Evolutionary conservation across 177 flowering plant genomes (phyloP), one percentile per base, ranked within the genome.

Genomic region (Vitis hybrid): DNA sequence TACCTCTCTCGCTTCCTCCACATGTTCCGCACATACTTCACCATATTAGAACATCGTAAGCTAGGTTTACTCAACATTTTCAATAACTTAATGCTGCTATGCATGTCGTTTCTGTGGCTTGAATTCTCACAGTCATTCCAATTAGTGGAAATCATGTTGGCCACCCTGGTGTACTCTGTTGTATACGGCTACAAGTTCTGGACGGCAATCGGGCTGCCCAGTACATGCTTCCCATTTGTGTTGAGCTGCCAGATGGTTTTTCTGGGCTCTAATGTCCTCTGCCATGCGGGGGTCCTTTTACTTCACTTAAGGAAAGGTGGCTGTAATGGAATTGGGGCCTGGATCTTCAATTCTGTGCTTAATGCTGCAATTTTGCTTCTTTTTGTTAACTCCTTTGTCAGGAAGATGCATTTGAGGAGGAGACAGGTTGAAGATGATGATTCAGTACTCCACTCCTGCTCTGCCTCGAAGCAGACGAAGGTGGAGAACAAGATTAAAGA

Each of bases 1-100:
- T 91, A 93, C 80, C 84, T 94, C 46, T 85, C 99, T 11, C 85
- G 96, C 0, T 94, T 87, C 82, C 82, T 90, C 68, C 97, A 87
- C 80, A 78, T 88, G 73, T 11, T 80, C 60, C 84, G 94, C 0
- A 83, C 96, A 6, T 68, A 86, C 71, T 71, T 87, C 83, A 72
- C 85, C 5, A 73, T 90, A 71, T 69, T 91, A 10, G 76, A 82
- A 1, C 87, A 84, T 35, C 83, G 96, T 0, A 75, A 57, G 16
- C 77, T 91, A 11, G 49, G 72, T 15, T 73, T 64, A 52, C 73
- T 74, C 68, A 85, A 80, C 68, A 73, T 86, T 18, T 70, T 84
- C 67, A 80, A 79, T 76, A 81, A 83, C 71, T 76, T 84, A 1
- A 75, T 79, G 52, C 64, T 75, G 12, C 68, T 81, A 18, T 66